Evolutionary conservation across 192 early-diverging fungal genomes (phyloP).

Genomic region (Haplosporangium gracile): DNA sequence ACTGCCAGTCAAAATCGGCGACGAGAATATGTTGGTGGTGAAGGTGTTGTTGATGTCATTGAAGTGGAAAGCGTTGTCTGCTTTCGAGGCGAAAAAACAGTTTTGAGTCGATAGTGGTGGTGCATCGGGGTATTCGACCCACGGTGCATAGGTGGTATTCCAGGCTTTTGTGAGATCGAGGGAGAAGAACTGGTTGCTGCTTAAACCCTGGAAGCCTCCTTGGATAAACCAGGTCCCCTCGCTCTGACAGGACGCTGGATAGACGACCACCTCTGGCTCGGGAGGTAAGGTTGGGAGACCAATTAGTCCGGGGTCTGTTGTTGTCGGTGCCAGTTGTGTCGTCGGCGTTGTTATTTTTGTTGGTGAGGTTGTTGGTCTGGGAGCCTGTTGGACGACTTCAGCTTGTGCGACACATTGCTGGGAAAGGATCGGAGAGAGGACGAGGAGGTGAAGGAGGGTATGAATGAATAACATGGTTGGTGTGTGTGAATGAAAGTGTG

Average conservation of each 20-base stretch:
- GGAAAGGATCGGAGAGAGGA: not conserved
- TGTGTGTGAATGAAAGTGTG: not conserved
- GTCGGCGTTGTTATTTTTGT: not conserved
- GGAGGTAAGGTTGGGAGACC: not conserved
- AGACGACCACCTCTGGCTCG: constrained; percentile 5
- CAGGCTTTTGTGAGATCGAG: constrained; percentile 22
- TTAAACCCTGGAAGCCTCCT: constrained; percentile 4
- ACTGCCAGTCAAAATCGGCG: not conserved
- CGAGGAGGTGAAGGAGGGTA: not conserved
- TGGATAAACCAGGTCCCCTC: constrained; percentile 32
- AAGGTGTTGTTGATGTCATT: not conserved
- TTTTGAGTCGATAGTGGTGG: constrained; percentile 4
- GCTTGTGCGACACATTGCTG: not conserved
- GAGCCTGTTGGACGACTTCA: not conserved
- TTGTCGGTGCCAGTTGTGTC: not conserved
- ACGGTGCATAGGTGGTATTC: constrained; percentile 9
- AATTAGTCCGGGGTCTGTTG: not conserved
- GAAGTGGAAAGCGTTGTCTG: not conserved
- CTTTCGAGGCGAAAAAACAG: not conserved
- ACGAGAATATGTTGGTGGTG: not conserved
- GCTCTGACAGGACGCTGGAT: constrained; percentile 6
- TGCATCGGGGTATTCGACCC: constrained; percentile 5
- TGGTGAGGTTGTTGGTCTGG: not conserved
- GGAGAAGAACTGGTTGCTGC: not conserved
- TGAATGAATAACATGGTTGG: not conserved